Evolutionary conservation across 2,329 filamentous ascomycete species (phyloP).

Genomic region (Hymenoscyphus fraxineus): DNA sequence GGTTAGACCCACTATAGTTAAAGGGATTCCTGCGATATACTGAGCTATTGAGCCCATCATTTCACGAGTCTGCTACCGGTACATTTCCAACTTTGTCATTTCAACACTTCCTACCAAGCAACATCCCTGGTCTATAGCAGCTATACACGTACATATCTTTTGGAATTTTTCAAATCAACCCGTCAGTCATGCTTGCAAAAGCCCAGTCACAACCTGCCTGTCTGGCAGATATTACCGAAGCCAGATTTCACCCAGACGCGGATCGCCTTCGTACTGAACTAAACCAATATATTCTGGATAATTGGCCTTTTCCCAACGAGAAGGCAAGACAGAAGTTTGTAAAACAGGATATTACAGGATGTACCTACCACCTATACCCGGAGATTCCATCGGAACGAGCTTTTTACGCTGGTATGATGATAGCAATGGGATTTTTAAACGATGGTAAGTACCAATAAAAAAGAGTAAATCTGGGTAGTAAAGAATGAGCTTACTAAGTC

Average conservation of each 20-base stretch:
- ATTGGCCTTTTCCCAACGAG: slow-evolving; percentile 38
- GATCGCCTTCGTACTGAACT: background rate
- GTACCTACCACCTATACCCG: slow-evolving; percentile 41
- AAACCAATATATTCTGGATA: slow-evolving; percentile 35
- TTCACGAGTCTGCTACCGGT: background rate
- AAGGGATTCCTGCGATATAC: background rate
- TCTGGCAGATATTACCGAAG: background rate
- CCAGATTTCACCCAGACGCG: background rate
- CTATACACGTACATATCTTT: background rate
- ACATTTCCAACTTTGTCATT: background rate
- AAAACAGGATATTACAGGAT: slow-evolving; percentile 34
- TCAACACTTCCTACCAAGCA: background rate
- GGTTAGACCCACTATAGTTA: background rate
- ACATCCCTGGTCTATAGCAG: background rate
- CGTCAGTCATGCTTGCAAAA: background rate
- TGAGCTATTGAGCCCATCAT: background rate
- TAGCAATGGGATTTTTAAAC: slow-evolving; percentile 42
- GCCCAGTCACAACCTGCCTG: background rate
- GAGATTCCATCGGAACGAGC: slow-evolving; percentile 39
- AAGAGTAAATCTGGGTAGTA: background rate
- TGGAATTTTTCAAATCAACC: background rate
- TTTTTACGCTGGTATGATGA: slow-evolving; percentile 37
- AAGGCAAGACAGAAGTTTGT: slow-evolving; percentile 36
- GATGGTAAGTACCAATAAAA: slow-evolving; percentile 36
- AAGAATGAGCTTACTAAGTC: background rate